Base-by-base conservation (phyloP, 495 filamentous ascomycete genomes). In the Neurospora sp. region DNA sequence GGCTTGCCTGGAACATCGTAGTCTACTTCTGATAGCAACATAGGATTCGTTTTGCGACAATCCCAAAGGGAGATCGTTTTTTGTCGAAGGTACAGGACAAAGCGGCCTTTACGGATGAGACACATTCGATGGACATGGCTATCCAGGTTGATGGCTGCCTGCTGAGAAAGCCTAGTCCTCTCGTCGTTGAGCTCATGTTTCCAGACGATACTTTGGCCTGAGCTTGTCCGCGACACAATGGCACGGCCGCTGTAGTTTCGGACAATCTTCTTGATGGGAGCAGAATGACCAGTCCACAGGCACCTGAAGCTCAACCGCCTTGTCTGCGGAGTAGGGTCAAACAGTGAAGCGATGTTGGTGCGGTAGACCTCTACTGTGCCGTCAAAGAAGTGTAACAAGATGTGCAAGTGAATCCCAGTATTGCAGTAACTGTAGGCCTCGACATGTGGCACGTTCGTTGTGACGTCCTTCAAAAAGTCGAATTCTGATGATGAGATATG, bases 341-440 rank as follows among this genome's bases (percentile, higher is more conserved):
- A 92, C 17, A 98, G 83, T 62, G 90, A 85, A 75, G 96, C 93
- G 28, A 97, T 84, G 72, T 90, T 90, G 72, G 89, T 91, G 73
- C 93, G 88, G 79, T 92, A 93, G 84, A 93, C 93, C 74, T 92
- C 89, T 73, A 98, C 88, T 62, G 88, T 88, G 69, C 95, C 94
- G 74, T 97, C 93, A 76, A 97, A 97, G 76, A 91, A 89, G 78
- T 98, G 94, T 17, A 93, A 84, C 9, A 99, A 83, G n/a, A 98
- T 78, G 54, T 90, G 89, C 42, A 98, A 84, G 42, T 89, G 85
- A 31, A 90, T 89, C 4, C 85, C 86, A 7, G 85, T 82, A 72
- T 88, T 87, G 74, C 90, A 92, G 78, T 96, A 97, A 69, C 86
- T 89, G 75, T 90, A 86, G 69, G 95, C 89, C 76, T 91, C 92